phyloP scores from a whole-genome alignment of 139 green algal genomes.

The Chlamydomonas incerta region DNA sequence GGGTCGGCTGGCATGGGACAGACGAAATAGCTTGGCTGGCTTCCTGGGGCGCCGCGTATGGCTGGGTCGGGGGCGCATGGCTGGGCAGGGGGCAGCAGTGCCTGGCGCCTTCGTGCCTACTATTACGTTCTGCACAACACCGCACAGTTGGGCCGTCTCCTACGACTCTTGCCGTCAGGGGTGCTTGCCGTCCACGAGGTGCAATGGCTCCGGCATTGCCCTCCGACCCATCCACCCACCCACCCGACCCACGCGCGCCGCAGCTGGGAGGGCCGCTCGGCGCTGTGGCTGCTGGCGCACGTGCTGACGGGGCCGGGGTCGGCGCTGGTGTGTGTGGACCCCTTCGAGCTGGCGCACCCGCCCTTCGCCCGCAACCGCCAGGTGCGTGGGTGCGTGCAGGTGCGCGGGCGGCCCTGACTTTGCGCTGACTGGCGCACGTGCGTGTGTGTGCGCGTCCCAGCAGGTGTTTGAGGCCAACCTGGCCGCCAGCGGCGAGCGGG shows the following conservation, averaged over 20 bases:
- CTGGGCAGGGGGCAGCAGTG: neutral
- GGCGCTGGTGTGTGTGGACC: neutral
- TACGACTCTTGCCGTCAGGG: too few relatives aligned
- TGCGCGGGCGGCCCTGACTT: neutral
- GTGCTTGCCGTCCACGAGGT: too few relatives aligned
- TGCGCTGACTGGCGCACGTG: too few relatives aligned
- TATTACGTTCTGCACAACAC: too few relatives aligned
- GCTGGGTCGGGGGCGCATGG: neutral
- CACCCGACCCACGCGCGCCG: too few relatives aligned
- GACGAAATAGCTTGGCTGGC: too few relatives aligned
- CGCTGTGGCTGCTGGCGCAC: neutral
- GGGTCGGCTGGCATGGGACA: too few relatives aligned
- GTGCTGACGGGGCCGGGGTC: neutral
- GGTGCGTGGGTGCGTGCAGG: neutral
- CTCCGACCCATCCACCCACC: too few relatives aligned
- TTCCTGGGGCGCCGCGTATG: too few relatives aligned
- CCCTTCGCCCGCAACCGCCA: constrained; percentile 13
- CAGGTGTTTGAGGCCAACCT: constrained; percentile 23
- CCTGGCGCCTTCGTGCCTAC: too few relatives aligned
- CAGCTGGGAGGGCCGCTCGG: constrained; percentile 29
- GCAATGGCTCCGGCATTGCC: too few relatives aligned
- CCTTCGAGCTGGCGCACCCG: constrained; percentile 9
- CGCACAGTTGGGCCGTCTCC: too few relatives aligned
- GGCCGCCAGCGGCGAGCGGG: neutral
- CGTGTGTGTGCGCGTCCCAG: neutral